phyloP scores from a whole-genome alignment of 148 eudicot species.

The Euryodendron excelsum region DNA sequence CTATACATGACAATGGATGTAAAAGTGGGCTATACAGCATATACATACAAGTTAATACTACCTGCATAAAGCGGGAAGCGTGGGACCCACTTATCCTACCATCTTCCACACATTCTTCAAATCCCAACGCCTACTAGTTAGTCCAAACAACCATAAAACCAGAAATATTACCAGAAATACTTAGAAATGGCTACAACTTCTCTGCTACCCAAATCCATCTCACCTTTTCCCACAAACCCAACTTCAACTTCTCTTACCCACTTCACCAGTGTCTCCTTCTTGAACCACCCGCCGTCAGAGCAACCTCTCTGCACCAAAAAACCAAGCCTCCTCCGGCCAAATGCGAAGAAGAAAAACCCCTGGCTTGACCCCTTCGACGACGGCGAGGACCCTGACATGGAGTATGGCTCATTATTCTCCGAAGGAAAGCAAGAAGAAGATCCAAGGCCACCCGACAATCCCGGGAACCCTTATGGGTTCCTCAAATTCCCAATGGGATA shows the following conservation, averaged over 20 bases:
- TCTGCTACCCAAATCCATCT: constrained; percentile 58
- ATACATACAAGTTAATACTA: too few species aligned
- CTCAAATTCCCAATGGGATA: constrained; percentile 80
- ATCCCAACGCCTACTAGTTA: background rate
- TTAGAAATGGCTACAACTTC: constrained; percentile 49
- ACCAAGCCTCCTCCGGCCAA: constrained; percentile 18
- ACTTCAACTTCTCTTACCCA: constrained; percentile 33
- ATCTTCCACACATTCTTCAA: constrained; percentile 37
- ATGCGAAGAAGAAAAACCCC: constrained; percentile 58
- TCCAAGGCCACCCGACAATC: constrained; percentile 69
- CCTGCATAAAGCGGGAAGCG: too few species aligned
- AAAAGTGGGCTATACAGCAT: too few species aligned
- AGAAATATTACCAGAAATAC: background rate
- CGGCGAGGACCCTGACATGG: constrained; percentile 69
- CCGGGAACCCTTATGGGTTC: constrained; percentile 71
- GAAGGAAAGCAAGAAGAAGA: constrained; percentile 93
- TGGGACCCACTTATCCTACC: constrained; percentile 34
- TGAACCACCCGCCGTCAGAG: constrained; percentile 26
- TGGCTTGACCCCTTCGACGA: constrained; percentile 86
- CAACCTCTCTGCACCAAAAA: constrained; percentile 24
- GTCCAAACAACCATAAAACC: background rate
- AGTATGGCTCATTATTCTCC: constrained; percentile 47
- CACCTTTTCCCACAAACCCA: constrained; percentile 34
- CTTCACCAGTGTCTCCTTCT: constrained; percentile 28
- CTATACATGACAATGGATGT: too few species aligned